A percentile compares a stretch with the other conserved stretches of the same genome.
Evolutionary conservation across 176 grass and related monocot genomes (phyloP).

Genomic region (Ananas comosus): DNA sequence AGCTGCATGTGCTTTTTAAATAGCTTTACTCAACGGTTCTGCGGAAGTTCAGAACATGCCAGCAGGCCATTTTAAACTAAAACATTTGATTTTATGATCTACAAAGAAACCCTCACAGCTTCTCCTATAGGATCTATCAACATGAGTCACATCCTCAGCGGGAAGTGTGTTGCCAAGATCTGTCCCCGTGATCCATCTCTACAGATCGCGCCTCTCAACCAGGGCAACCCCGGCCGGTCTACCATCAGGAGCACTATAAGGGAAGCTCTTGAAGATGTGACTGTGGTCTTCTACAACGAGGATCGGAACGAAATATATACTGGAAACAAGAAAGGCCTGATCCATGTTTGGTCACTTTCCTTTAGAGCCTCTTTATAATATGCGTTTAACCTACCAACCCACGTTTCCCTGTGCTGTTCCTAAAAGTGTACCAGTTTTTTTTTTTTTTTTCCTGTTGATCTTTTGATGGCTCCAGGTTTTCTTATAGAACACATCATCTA

Average conservation of each 20-base stretch:
- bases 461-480: too few relatives aligned
- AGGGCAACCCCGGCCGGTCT: conserved; percentile 28
- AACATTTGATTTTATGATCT: not conserved
- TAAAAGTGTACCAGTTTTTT: too few relatives aligned
- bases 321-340: conserved; percentile 49
- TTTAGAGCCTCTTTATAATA: too few relatives aligned
- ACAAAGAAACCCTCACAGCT: conserved; percentile 15
- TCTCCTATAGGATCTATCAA: conserved; percentile 45
- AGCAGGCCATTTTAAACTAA: too few relatives aligned
- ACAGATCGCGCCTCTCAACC: conserved; percentile 31
- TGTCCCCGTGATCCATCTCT: conserved; percentile 42
- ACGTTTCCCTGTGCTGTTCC: too few relatives aligned
- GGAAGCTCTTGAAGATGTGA: conserved; percentile 57
- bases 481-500: too few relatives aligned
- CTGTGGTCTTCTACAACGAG: conserved; percentile 51
- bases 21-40: too few relatives aligned
- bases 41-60: too few relatives aligned
- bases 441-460: too few relatives aligned
- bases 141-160: conserved; percentile 68
- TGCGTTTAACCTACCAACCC: too few relatives aligned
- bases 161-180: conserved; percentile 66
- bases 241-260: conserved; percentile 37
- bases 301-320: conserved; percentile 72
- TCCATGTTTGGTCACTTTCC: conserved; percentile 53
- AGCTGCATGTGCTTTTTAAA: too few relatives aligned